Evolutionary conservation across 768 basidiomycete genomes (phyloP), one percentile per base, ranked within the genome.

Genomic region (Pulveroboletus frians): DNA sequence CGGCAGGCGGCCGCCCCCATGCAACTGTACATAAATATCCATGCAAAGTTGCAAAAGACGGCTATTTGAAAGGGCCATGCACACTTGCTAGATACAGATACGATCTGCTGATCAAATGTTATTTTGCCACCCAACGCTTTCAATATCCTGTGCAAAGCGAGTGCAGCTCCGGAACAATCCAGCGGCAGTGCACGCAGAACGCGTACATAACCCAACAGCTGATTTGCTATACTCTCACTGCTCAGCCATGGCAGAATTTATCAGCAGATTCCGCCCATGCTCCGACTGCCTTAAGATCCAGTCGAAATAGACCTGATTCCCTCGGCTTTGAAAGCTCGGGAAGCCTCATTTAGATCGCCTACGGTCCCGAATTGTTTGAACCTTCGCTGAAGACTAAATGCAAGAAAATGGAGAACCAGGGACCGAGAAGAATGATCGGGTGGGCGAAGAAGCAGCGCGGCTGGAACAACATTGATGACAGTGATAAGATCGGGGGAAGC

Each of bases 181-280:
- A 39, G n/a, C 45, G 15, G 9, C 13, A 23, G 14, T 40, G 15
- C 29, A 37, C 20, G 11, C 58, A 58, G 36, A 58, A 59, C 2
- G 27, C n/a, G n/a, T n/a, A n/a, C n/a, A n/a, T n/a, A n/a, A n/a
- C n/a, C n/a, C n/a, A n/a, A n/a, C n/a, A n/a, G 1, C 38, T 27
- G 4, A 21, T 39, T 21, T 23, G 39, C 13, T 39, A 39, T 4
- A 14, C 39, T 23, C 8, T 13, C 39, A 39, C 15, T 8, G 39
- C 8, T 2, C 14, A 39, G 21, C 39, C 15, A 23, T 39, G 39
- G 9, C 21, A 4, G 20, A 39, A 13, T 40, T 26, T 40, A 26
- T 26, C 21, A 15, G 23, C 39, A 21, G 39, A 27, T n/a, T 27
- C n/a, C 15, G 39, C 39, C 39, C 15, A 26, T 40, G 21, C 39